Percentiles rank a stretch among this genome's conserved stretches.
Evolutionary conservation across 23 red algal genomes (phyloP).

Genomic region (Chondrus crispus): DNA sequence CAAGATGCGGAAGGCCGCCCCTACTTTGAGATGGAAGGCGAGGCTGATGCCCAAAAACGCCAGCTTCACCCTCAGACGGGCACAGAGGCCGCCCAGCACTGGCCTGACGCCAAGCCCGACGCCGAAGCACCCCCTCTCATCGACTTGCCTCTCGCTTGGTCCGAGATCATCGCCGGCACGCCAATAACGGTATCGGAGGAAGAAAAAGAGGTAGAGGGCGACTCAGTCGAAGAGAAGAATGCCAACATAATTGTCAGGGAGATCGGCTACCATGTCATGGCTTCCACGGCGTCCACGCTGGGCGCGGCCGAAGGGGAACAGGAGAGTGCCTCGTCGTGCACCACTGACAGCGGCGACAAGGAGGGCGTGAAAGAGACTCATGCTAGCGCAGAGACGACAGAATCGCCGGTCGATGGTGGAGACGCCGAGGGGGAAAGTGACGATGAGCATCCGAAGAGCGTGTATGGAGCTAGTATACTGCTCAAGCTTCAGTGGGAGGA

Average conservation of each 20-base stretch:
- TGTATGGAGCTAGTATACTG: slow-evolving; percentile 54
- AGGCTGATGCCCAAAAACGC: too few relatives aligned
- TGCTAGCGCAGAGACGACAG: not conserved
- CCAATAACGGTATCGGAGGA: not conserved
- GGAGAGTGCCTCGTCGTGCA: not conserved
- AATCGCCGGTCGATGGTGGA: not conserved
- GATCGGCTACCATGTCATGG: slow-evolving; percentile 34
- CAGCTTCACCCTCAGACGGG: slow-evolving; percentile 29
- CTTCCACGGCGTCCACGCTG: not conserved
- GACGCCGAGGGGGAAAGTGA: not conserved
- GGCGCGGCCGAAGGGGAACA: not conserved
- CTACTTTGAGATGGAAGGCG: too few relatives aligned
- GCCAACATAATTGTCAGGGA: slow-evolving; percentile 6
- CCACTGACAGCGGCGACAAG: not conserved
- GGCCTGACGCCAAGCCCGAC: not conserved
- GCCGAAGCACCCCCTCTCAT: not conserved
- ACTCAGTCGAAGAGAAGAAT: not conserved
- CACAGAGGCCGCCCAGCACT: slow-evolving; percentile 20
- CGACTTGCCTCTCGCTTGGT: slow-evolving; percentile 18
- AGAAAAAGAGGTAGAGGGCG: not conserved
- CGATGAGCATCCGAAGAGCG: slow-evolving; percentile 4
- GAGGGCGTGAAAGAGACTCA: not conserved
- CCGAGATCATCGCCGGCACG: not conserved
- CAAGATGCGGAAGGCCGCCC: too few relatives aligned
- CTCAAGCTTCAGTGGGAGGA: slow-evolving; percentile 61